Evolutionary conservation across 192 early-diverging fungal genomes (phyloP).

Genomic region (Lunasporangiospora selenospora): DNA sequence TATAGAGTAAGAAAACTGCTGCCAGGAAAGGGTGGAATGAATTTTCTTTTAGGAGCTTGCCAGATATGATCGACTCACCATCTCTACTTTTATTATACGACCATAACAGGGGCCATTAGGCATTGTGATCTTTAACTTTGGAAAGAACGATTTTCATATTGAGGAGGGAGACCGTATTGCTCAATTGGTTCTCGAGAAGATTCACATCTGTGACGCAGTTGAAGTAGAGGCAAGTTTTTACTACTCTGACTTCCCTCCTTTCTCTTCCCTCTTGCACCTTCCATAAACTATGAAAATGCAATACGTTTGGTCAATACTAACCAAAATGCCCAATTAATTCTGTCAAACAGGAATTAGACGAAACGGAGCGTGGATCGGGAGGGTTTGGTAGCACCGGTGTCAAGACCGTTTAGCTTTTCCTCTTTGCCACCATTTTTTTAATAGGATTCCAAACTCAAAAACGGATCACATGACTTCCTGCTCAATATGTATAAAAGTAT

Average conservation of each 20-base stretch:
- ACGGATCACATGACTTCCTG: too few species aligned
- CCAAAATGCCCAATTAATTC: too few species aligned
- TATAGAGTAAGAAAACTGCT: constrained; percentile 13
- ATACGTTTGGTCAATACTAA: too few species aligned
- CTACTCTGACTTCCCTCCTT: not conserved
- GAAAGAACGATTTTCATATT: constrained; percentile 72
- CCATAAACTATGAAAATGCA: too few species aligned
- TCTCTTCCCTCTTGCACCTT: not conserved
- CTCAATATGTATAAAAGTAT: too few species aligned
- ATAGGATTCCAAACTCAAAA: too few species aligned
- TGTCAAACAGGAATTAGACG: constrained; percentile 52
- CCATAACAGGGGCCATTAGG: constrained; percentile 84
- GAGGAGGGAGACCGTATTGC: constrained; percentile 94
- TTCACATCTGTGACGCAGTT: constrained; percentile 78
- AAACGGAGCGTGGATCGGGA: constrained; percentile 63
- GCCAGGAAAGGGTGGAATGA: not conserved
- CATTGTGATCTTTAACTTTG: constrained; percentile 91
- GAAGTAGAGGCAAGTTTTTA: constrained; percentile 74
- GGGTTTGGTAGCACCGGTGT: constrained; percentile 80
- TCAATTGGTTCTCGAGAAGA: constrained; percentile 91
- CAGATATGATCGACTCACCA: too few species aligned
- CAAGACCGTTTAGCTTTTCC: too few species aligned
- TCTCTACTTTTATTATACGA: too few species aligned
- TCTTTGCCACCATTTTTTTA: too few species aligned
- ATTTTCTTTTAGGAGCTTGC: constrained; percentile 5